Base-by-base conservation (phyloP, 768 basidiomycete genomes). In the Suillus luteus region DNA sequence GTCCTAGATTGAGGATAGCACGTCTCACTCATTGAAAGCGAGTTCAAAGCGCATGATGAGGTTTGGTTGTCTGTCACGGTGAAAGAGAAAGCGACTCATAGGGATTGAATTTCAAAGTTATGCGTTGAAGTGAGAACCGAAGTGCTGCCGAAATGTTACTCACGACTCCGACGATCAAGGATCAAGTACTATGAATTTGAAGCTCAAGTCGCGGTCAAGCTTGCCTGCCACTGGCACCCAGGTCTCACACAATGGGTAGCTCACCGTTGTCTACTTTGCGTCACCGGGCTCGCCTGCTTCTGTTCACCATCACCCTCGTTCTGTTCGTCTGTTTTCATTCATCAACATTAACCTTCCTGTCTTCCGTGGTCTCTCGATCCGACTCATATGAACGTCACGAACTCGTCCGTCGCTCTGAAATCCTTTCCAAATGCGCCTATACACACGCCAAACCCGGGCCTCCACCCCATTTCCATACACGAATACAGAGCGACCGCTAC, bases 401-500 rank as follows among this genome's bases (percentile, higher is more conserved):
- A 61, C 60, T 61, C 33, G 38, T 62, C 10, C 64, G 62, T 33
- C 64, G 68, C 31, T 59, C 65, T 8, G 64, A 75, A 48, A 76
- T 75, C 24, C 70, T 85, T 40, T 67, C 77, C 46, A 77, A 76
- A 65, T 90, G 88, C 67, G 75, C 74, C n/a, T 74, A 79, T 19
- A 73, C 84, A 41, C 68, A 76, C 24, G 64, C 71, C 62, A 66
- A 76, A 60, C 73, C 85, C 35, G 84, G 81, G 0, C 81, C 84
- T 31, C 76, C 82, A 9, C 48, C 68, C 0, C 68, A 82, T 62
- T 90, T 89, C 63, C 70, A 80, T 64, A 59, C 72, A 14, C 83
- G 90, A 5, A 73, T 74, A 6, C 71, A 77, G 57, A 92, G 89
- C 9, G 90, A 92, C 72, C 81, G 91, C 5, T 91, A 85, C 69